Evolutionary conservation across 257 asterid genomes (phyloP), one percentile per base, ranked within the genome.

Genomic region (Thymus quinquecostatus): DNA sequence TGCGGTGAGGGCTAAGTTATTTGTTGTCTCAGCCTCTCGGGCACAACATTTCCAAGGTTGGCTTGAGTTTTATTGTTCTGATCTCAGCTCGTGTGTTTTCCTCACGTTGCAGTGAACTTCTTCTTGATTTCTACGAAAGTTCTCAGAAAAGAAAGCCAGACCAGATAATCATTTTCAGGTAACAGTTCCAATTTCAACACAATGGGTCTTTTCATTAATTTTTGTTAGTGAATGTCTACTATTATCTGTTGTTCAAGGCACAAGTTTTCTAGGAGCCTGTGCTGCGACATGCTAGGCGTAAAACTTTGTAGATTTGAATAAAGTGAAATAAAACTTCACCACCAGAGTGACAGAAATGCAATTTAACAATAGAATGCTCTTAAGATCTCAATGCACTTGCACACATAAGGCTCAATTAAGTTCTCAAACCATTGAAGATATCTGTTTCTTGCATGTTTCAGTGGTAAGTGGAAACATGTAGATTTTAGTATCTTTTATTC

Each of bases 111-210:
- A 92, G 97, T 85, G 98, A 92, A 69, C 87, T 83, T 59, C 78
- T 92, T 44, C 30, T 90, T 1, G 97, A 92, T 72, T 92, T 87
- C 83, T 90, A 90, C 71, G 65, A 51, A 5, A 90, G 95, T 76
- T 90, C 97, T 4, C 89, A 83, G 7, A 85, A 87, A 71, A 82
- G 92, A 75, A 92, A 92, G 87, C 98, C 98, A 2, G 92, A 88
- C 0, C 97, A 90, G 44, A 90, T 92, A 1, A 87, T 92, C 75
- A 87, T 92, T 10, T 92, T 92, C 83, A 87, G 97, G 97, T 92
- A 84, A 30, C 28, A 56, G 51, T 63, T 57, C 27, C 13, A 69
- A 30, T 32, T 58, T 12, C 5, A 9, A 58, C 60, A 34, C 10
- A 44, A 43, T 7, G 9, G 28, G 29, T 45, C 32, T 40, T 41